These are phyloP conservation scores for Leptographium flavum DNA, from an alignment of 2,329 filamentous ascomycete species.

Conservation along the genomic window DNA sequence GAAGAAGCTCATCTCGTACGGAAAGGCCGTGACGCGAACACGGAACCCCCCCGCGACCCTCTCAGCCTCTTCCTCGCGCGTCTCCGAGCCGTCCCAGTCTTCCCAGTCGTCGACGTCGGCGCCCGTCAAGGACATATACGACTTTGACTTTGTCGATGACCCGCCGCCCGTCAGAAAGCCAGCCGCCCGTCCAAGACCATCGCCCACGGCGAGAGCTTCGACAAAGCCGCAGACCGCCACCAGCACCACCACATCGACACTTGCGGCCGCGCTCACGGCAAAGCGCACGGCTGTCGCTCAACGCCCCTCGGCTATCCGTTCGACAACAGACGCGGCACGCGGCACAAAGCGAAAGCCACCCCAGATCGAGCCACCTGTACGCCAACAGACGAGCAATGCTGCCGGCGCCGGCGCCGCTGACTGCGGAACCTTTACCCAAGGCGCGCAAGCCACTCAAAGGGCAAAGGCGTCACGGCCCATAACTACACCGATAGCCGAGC, in stretches of 20 bases:
- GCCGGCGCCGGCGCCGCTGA: neutral
- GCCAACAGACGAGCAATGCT: neutral
- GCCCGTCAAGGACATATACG: constrained; percentile 9
- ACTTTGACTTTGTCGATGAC: constrained; percentile 11
- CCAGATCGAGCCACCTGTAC: neutral
- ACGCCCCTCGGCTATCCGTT: neutral
- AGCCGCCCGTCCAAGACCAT: neutral
- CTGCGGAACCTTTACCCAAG: neutral
- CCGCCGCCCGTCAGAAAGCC: constrained; percentile 3
- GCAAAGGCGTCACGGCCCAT: neutral
- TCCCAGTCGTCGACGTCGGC: neutral
- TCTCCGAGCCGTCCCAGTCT: neutral
- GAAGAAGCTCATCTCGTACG: constrained; percentile 18
- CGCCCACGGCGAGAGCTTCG: neutral
- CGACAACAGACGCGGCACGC: constrained; percentile 1
- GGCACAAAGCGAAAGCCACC: constrained; percentile 9
- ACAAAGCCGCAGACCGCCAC: neutral
- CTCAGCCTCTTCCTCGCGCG: neutral
- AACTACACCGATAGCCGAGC: too few relatives aligned
- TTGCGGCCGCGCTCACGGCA: neutral
- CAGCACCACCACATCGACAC: neutral
- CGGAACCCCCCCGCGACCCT: constrained; percentile 7
- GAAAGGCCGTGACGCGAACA: constrained; percentile 13
- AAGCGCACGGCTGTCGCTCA: neutral
- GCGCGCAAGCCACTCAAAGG: too few relatives aligned